Conservation (phyloP, 192 early-diverging fungal species). For the Piromyces finnis region DNA sequence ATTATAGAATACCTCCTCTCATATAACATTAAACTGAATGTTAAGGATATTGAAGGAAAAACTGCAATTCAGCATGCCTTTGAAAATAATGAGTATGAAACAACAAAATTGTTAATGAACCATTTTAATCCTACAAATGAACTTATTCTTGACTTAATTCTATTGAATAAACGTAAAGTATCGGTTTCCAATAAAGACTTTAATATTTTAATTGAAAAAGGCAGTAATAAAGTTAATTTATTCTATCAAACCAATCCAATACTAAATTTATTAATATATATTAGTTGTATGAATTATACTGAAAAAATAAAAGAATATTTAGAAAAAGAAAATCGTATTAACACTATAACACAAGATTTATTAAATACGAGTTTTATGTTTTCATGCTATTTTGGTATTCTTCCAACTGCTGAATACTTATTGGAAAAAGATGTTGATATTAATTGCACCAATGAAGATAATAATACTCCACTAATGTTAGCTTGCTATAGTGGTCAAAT, state of each 20-base stretch:
- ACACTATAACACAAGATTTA: neutral
- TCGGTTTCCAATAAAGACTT: neutral
- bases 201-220: neutral
- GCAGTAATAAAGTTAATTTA: neutral
- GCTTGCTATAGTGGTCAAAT: neutral
- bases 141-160: neutral
- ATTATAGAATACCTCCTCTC: neutral
- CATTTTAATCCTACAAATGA: neutral
- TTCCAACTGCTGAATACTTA: neutral
- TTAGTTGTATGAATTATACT: neutral
- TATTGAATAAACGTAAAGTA: neutral
- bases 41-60: neutral
- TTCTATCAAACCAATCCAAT: neutral
- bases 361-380: neutral
- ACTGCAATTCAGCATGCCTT: neutral
- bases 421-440: neutral
- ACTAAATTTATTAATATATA: neutral
- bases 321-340: neutral
- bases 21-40: neutral
- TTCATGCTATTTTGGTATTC: neutral
- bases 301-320: neutral
- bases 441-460: neutral
- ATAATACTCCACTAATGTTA: neutral
- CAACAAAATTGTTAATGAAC: neutral
- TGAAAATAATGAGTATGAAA: neutral